Evolutionary conservation across 129 eudicot species (phyloP).

Genomic region (Solidago caesia): DNA sequence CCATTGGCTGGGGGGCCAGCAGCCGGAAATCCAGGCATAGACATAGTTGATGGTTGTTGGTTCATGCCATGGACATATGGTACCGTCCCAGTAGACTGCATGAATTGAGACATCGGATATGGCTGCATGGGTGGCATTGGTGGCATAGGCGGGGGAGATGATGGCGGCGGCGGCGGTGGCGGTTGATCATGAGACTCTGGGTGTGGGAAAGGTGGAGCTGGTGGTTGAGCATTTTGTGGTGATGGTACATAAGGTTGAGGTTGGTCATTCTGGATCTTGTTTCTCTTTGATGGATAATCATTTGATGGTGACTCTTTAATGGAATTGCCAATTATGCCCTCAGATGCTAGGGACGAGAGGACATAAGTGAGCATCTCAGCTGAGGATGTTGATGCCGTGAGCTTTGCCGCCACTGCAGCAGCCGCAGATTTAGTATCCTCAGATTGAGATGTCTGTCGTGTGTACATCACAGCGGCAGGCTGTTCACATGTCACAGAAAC

Average conservation of each 20-base stretch:
- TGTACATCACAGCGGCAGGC: constrained; percentile 60
- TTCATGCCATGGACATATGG: constrained; percentile 46
- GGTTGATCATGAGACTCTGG: constrained; percentile 39
- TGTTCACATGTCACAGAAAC: constrained; percentile 44
- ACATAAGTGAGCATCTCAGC: constrained; percentile 87
- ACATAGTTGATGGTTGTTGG: constrained; percentile 48
- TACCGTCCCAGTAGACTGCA: constrained; percentile 50
- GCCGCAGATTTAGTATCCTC: constrained; percentile 82
- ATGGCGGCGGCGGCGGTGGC: constrained; percentile 78
- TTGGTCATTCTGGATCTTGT: constrained; percentile 53
- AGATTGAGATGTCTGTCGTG: constrained; percentile 51
- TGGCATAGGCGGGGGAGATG: constrained; percentile 70
- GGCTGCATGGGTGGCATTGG: constrained; percentile 78
- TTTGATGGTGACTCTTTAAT: constrained; percentile 43
- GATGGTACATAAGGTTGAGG: constrained; percentile 35
- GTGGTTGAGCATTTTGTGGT: constrained; percentile 42
- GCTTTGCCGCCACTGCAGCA: constrained; percentile 97
- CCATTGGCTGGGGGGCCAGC: constrained; percentile 42
- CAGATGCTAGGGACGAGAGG: constrained; percentile 87
- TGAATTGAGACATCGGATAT: constrained; percentile 49
- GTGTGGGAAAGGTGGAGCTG: constrained; percentile 39
- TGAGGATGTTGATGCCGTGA: constrained; percentile 86
- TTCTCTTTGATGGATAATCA: constrained; percentile 57
- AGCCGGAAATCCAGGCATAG: constrained; percentile 41
- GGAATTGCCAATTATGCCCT: constrained; percentile 56